Conservation (phyloP, 352 stramenopile species). For the Phytophthora fragariaefolia region DNA sequence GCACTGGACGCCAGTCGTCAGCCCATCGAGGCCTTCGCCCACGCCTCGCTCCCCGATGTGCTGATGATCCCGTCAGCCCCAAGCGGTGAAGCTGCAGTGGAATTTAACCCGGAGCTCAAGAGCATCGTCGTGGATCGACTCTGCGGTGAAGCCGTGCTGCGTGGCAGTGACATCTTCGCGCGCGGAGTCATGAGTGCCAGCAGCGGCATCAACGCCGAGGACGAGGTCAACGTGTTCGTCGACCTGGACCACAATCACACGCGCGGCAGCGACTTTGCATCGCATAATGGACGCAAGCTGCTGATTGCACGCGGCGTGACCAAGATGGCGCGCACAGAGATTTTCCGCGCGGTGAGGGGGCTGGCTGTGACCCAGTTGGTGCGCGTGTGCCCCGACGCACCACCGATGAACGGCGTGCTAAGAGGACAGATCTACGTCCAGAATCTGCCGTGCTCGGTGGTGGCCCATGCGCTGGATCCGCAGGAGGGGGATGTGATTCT, state of each 20-base stretch:
- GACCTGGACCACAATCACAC: slow-evolving; percentile 85
- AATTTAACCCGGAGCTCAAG: slow-evolving; percentile 49
- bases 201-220: slow-evolving; percentile 75
- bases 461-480: slow-evolving; percentile 90
- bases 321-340: slow-evolving; percentile 78
- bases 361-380: slow-evolving; percentile 69
- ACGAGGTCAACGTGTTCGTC: slow-evolving; percentile 88
- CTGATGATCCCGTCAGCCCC: slow-evolving; percentile 73
- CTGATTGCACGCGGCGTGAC: slow-evolving; percentile 77
- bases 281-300: slow-evolving; percentile 84
- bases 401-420: slow-evolving; percentile 90
- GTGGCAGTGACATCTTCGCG: slow-evolving; percentile 94
- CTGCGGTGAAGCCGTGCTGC: slow-evolving; percentile 93
- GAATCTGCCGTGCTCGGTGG: slow-evolving; percentile 93
- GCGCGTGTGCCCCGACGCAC: slow-evolving; percentile 83
- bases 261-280: slow-evolving; percentile 65
- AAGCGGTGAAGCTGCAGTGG: slow-evolving; percentile 11
- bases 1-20: slow-evolving; percentile 37
- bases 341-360: slow-evolving; percentile 73
- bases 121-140: slow-evolving; percentile 91
- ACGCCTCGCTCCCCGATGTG: slow-evolving; percentile 60
- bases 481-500: slow-evolving; percentile 88
- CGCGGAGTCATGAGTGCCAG: slow-evolving; percentile 92
- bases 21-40: slow-evolving; percentile 45
- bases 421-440: slow-evolving; percentile 90